A percentile compares a stretch with the other conserved stretches of the same genome.
These are phyloP conservation scores for Pseudogymnoascus sp. DNA, from an alignment of 2,329 filamentous ascomycete genomes.

Conservation along the genomic window DNA sequence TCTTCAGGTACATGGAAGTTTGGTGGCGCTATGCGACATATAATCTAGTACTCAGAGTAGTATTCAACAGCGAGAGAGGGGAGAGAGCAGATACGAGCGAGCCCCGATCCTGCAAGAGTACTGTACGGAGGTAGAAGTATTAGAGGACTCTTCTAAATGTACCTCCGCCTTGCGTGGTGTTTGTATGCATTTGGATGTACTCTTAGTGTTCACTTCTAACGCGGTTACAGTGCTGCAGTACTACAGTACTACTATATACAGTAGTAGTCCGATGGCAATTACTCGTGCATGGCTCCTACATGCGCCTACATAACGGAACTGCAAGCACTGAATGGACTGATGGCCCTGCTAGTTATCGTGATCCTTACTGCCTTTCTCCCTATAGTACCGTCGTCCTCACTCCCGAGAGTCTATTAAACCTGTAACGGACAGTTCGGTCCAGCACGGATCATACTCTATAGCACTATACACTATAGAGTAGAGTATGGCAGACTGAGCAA, in stretches of 20 bases:
- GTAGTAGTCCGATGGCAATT: not conserved
- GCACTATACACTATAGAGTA: not conserved
- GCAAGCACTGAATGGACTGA: not conserved
- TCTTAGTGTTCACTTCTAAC: not conserved
- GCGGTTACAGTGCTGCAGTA: too few species aligned
- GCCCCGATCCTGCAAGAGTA: conserved; percentile 6
- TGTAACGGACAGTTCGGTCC: not conserved
- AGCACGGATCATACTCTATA: not conserved
- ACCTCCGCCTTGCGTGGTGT: not conserved
- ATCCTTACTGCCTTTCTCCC: conserved; percentile 3
- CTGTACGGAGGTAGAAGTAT: not conserved
- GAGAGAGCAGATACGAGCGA: not conserved
- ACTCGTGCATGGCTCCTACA: not conserved
- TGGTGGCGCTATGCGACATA: not conserved
- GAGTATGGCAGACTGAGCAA: not conserved
- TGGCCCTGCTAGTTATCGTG: not conserved
- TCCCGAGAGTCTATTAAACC: not conserved
- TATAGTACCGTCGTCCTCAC: not conserved
- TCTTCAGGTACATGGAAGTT: not conserved
- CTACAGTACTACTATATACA: too few species aligned
- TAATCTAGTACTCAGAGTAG: not conserved
- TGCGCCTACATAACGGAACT: not conserved
- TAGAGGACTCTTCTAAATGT: not conserved
- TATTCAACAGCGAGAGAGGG: not conserved
- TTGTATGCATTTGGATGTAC: conserved; percentile 4